Percentiles rank a stretch among this genome's conserved stretches.
Evolutionary conservation across 2,329 filamentous ascomycete species (phyloP).

Genomic region (Orbilia oligospora): DNA sequence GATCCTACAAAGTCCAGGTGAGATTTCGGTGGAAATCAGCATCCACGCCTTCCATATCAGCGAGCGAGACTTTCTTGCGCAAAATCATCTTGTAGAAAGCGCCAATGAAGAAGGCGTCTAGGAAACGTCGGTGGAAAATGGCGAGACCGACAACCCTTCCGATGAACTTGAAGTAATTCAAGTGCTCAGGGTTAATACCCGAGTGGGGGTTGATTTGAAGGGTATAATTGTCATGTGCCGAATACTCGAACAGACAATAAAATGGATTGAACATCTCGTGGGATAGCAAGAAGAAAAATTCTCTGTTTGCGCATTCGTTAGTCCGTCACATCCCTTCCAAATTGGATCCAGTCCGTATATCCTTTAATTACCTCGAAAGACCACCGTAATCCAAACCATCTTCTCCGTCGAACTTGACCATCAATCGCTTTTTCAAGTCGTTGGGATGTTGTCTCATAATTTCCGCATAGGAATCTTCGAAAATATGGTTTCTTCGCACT

Average conservation of each 20-base stretch:
- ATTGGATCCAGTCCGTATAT: neutral
- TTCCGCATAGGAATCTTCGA: constrained; percentile 98
- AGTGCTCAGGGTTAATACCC: constrained; percentile 97
- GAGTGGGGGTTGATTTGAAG: constrained; percentile 99
- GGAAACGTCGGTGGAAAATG: constrained; percentile 97
- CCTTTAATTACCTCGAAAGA: constrained; percentile 77
- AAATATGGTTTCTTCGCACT: constrained; percentile 94
- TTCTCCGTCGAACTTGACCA: constrained; percentile 99
- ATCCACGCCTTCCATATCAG: constrained; percentile 99
- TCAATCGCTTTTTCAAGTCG: constrained; percentile 96
- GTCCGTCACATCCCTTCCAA: neutral
- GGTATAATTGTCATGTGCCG: constrained; percentile 99
- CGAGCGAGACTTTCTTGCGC: constrained; percentile 88
- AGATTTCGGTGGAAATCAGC: constrained; percentile 97
- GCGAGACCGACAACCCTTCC: constrained; percentile 95
- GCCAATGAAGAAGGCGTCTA: constrained; percentile 99
- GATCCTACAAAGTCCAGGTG: constrained; percentile 86
- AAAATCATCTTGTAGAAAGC: constrained; percentile 99
- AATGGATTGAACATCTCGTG: constrained; percentile 99
- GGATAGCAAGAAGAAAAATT: constrained; percentile 99
- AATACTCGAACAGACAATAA: constrained; percentile 99
- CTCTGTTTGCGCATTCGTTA: constrained; percentile 70
- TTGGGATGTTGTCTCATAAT: constrained; percentile 96
- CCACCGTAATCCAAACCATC: constrained; percentile 98
- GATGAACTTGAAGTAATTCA: constrained; percentile 99